Evolutionary conservation across 768 basidiomycete genomes (phyloP).

Genomic region (Leccinum broughii): DNA sequence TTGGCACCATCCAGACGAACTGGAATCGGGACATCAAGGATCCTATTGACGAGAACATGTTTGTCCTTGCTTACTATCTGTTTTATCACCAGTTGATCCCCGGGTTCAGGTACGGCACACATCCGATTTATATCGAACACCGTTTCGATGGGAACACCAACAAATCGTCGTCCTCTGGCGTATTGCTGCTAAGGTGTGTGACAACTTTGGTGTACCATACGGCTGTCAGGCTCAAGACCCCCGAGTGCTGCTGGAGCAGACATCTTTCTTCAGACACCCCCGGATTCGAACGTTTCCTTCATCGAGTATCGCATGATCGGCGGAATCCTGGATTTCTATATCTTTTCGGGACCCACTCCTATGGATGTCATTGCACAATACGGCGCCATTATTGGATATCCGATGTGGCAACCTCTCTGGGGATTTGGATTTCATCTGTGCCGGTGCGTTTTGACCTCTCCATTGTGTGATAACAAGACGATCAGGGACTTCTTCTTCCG

Average conservation of each 20-base stretch:
- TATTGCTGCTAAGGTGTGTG: constrained; percentile 63
- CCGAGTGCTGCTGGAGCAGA: constrained; percentile 65
- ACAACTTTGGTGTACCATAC: neutral
- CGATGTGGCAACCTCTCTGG: constrained; percentile 72
- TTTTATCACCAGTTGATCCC: neutral
- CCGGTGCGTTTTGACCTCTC: constrained; percentile 36
- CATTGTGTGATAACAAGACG: neutral
- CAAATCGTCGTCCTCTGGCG: constrained; percentile 65
- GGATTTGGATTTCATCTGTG: constrained; percentile 77
- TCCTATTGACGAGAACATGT: constrained; percentile 68
- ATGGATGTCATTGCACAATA: constrained; percentile 67
- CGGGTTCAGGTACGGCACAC: constrained; percentile 57
- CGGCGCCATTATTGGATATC: constrained; percentile 59
- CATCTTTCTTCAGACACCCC: constrained; percentile 62
- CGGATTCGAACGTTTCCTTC: constrained; percentile 51
- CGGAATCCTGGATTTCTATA: constrained; percentile 76
- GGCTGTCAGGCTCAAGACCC: constrained; percentile 7
- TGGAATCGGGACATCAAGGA: constrained; percentile 64
- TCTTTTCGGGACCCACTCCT: constrained; percentile 57
- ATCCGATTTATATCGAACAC: constrained; percentile 71
- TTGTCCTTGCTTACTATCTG: constrained; percentile 5
- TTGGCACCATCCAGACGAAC: constrained; percentile 61
- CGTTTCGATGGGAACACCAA: constrained; percentile 51
- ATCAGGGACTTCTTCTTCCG: neutral
- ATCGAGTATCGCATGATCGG: constrained; percentile 74